Evolutionary conservation across 2,329 filamentous ascomycete species (phyloP), one percentile per base, ranked within the genome.

Genomic region (Exophiala mesophila): DNA sequence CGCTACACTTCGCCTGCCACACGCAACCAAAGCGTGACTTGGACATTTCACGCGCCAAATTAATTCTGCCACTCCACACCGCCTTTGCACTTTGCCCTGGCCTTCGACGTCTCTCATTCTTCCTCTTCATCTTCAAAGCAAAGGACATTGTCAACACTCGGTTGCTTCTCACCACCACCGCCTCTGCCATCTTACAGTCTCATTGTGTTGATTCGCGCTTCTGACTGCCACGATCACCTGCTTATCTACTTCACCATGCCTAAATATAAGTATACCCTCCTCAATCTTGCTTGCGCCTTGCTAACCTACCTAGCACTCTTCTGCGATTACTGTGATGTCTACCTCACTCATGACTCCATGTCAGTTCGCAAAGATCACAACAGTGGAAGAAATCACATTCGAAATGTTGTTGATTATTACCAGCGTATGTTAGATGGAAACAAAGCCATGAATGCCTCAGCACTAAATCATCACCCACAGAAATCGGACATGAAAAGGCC

Each of bases 341-440:
- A 98, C 77, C 85, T 98, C 58, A 98, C 92, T 56, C 92, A 98
- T 77, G 92, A 98, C 76, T 95, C 88, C 33, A 97, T 97, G 90
- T 95, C 88, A 70, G 92, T 98, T 69, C 89, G 92, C 59, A 97
- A 97, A 73, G 92, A 92, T 36, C 92, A 98, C 70, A 98, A 98
- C 74, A 85, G 81, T 63, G 92, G 92, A 50, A 82, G 90, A 59
- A 98, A 98, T 71, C 92, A 98, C 63, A 72, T 98, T 51, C 86
- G 92, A 61, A 98, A 98, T 67, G 92, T 98, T 20, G 84, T 96
- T 58, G 89, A 96, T 63, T 98, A 98, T 71, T 98, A 98, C 67
- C 89, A 97, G 71, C 88, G 85, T 89, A 68, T 26, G 23, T 26
- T 7, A 6, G 12, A 6, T 26, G 23, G 12, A 6, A 7, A 12